Percentiles rank a stretch among this genome's conserved stretches.
Evolutionary conservation across 495 filamentous ascomycete genomes (phyloP).

Genomic region (Lindgomyces ingoldianus): DNA sequence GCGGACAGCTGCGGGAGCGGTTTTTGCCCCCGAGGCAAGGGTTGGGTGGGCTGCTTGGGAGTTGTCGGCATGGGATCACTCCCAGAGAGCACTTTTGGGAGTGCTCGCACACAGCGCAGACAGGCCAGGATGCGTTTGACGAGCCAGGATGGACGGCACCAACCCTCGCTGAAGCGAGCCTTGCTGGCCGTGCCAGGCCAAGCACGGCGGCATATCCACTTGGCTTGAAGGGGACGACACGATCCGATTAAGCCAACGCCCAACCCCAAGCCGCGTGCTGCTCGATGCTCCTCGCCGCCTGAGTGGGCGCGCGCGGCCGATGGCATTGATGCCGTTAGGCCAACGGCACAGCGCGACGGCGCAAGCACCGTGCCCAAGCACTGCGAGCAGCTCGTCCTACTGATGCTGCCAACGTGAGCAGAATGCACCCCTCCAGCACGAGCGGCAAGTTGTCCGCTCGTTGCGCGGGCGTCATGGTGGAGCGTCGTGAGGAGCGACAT

Average conservation of each 20-base stretch:
- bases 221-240: too few relatives aligned
- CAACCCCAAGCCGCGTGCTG: neutral
- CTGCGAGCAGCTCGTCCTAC: too few relatives aligned
- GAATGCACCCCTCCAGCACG: too few relatives aligned
- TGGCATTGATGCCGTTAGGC: too few relatives aligned
- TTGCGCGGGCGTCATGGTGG: too few relatives aligned
- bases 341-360: too few relatives aligned
- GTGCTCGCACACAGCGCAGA: neutral
- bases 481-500: neutral
- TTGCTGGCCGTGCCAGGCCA: too few relatives aligned
- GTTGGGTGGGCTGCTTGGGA: neutral
- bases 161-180: neutral
- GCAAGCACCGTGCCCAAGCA: too few relatives aligned
- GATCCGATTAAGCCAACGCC: too few relatives aligned
- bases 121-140: neutral
- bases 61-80: slow-evolving; percentile 2
- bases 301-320: neutral
- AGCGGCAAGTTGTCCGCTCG: too few relatives aligned
- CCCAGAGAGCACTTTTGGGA: neutral
- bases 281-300: neutral
- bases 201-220: too few relatives aligned
- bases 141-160: neutral
- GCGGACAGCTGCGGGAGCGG: neutral
- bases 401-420: too few relatives aligned
- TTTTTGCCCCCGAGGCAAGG: neutral